phyloP scores from a whole-genome alignment of 805 yeast species.

The Kazachstania kunashirensis region DNA sequence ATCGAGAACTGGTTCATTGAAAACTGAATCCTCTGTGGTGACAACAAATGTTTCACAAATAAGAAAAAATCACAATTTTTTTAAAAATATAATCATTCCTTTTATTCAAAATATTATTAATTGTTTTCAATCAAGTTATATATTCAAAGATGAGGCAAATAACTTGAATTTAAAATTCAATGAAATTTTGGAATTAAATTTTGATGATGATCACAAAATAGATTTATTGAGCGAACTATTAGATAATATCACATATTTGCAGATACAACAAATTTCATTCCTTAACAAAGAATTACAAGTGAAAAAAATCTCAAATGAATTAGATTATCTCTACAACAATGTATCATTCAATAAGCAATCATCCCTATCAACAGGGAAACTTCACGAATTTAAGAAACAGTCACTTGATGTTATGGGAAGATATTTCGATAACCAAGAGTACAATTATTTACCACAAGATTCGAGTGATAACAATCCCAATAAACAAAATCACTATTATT shows the following conservation, averaged over 20 bases:
- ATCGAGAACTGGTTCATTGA: slow-evolving; percentile 4
- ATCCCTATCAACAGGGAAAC: neutral
- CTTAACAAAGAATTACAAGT: slow-evolving; percentile 18
- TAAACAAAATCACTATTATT: no score
- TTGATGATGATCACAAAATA: slow-evolving; percentile 8
- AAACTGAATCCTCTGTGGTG: slow-evolving; percentile 17
- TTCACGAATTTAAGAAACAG: neutral
- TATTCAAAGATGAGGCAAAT: slow-evolving; percentile 16
- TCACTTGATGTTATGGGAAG: neutral
- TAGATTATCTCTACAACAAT: neutral
- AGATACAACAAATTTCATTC: slow-evolving; percentile 17
- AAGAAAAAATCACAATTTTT: slow-evolving; percentile 11
- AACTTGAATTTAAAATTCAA: slow-evolving; percentile 10
- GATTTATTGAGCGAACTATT: slow-evolving; percentile 11
- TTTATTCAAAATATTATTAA: slow-evolving; percentile 15
- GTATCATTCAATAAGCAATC: neutral
- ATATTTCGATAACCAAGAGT: no score
- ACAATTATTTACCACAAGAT: no score
- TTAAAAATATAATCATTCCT: slow-evolving; percentile 15
- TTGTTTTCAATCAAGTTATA: slow-evolving; percentile 12
- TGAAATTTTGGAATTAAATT: slow-evolving; percentile 7
- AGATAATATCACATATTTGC: slow-evolving; percentile 13
- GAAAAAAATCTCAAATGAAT: slow-evolving; percentile 4
- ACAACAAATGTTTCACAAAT: slow-evolving; percentile 13
- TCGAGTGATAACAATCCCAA: no score